Evolutionary conservation across 495 filamentous ascomycete species (phyloP).

Genomic region (Xylaria scruposa): DNA sequence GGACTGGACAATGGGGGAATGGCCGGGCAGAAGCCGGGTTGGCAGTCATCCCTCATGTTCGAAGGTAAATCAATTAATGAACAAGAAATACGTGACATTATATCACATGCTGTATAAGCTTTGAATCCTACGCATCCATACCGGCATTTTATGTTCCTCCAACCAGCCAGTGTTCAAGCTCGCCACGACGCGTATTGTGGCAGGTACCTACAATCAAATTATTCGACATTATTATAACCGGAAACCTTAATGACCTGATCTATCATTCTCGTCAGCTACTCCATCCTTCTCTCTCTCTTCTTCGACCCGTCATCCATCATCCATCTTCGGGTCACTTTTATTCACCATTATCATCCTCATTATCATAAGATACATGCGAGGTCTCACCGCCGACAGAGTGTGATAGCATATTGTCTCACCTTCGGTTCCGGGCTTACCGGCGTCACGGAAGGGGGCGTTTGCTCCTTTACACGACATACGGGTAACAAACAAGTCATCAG

Average conservation of each 20-base stretch:
- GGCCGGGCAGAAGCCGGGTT: background rate
- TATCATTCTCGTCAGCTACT: background rate
- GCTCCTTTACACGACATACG: constrained; percentile 19
- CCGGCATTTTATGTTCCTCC: background rate
- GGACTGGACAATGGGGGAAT: background rate
- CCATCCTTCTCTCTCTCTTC: background rate
- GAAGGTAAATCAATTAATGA: background rate
- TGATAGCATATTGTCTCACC: constrained; percentile 11
- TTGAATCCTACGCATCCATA: background rate
- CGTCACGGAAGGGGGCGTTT: constrained; percentile 1
- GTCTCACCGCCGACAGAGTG: background rate
- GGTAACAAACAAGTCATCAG: background rate
- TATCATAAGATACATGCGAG: background rate
- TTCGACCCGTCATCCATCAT: background rate
- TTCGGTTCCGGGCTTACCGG: constrained; percentile 17
- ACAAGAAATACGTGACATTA: background rate
- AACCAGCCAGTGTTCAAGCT: background rate
- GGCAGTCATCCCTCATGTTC: background rate
- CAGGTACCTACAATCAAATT: background rate
- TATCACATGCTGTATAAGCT: background rate
- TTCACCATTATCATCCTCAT: background rate
- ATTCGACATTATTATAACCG: background rate
- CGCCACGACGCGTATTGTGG: background rate
- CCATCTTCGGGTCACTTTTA: background rate
- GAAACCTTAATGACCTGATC: background rate